A percentile compares a stretch with the other conserved stretches of the same genome.
Evolutionary conservation across 169 alveolate genomes (phyloP).

Genomic region (Plasmodium coatneyi): DNA sequence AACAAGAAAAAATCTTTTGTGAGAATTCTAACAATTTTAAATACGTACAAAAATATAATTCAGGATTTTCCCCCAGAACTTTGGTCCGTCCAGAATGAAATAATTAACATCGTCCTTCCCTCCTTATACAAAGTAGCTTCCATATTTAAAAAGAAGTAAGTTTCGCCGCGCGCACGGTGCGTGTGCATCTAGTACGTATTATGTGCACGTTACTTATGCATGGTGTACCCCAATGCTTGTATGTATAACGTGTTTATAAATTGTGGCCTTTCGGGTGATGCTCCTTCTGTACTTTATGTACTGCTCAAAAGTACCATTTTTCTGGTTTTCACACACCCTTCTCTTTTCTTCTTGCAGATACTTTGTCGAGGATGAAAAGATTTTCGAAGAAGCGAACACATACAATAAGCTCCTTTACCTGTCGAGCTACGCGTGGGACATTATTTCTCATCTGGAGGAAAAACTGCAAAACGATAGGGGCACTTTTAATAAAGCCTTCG

Average conservation of each 20-base stretch:
- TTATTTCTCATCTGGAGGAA: conserved; percentile 51
- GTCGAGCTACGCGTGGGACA: conserved; percentile 64
- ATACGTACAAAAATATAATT: conserved; percentile 50
- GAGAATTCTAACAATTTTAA: conserved; percentile 50
- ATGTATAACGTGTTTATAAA: neutral
- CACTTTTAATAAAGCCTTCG: conserved; percentile 59
- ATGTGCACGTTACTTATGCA: neutral
- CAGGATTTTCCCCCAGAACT: conserved; percentile 39
- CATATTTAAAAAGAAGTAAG: conserved; percentile 47
- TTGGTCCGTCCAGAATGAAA: conserved; percentile 56
- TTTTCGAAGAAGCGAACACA: conserved; percentile 43
- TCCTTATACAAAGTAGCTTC: conserved; percentile 73
- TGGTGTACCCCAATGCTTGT: neutral
- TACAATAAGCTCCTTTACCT: conserved; percentile 37
- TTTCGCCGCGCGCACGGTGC: neutral
- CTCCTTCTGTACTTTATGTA: neutral
- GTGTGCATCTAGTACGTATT: neutral
- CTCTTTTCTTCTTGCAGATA: conserved; percentile 40
- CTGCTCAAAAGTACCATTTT: neutral
- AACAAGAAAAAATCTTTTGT: conserved; percentile 62
- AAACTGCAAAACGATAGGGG: conserved; percentile 34
- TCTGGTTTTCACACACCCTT: neutral
- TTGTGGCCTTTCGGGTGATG: neutral
- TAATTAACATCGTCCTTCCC: conserved; percentile 34
- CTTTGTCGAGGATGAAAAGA: conserved; percentile 49